Evolutionary conservation across 352 stramenopile species (phyloP).

Genomic region (Nothophytophthora sp.): DNA sequence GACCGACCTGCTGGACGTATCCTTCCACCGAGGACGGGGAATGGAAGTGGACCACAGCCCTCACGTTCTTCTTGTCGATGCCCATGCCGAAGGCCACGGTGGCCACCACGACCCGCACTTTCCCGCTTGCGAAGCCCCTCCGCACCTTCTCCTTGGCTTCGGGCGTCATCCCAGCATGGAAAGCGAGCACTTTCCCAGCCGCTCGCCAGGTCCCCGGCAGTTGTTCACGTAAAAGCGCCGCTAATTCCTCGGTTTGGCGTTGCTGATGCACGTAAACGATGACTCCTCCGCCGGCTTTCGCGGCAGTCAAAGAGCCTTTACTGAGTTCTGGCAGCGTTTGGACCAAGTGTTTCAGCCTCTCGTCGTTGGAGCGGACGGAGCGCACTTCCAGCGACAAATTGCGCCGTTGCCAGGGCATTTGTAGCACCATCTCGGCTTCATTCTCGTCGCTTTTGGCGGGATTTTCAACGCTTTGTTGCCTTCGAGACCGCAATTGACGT

Average conservation of each 20-base stretch:
- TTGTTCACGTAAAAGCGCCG: slow-evolving; percentile 61
- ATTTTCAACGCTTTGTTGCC: slow-evolving; percentile 9
- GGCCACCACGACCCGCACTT: slow-evolving; percentile 92
- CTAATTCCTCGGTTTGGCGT: slow-evolving; percentile 70
- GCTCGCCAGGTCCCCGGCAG: slow-evolving; percentile 34
- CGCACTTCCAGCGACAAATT: slow-evolving; percentile 68
- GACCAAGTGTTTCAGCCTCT: slow-evolving; percentile 42
- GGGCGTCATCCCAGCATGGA: slow-evolving; percentile 93
- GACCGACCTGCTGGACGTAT: slow-evolving; percentile 98
- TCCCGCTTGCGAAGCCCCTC: slow-evolving; percentile 87
- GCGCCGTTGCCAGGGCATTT: slow-evolving; percentile 74
- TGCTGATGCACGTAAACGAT: slow-evolving; percentile 89
- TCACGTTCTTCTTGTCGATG: slow-evolving; percentile 98
- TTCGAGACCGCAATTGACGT: slow-evolving; percentile 42
- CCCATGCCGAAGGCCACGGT: slow-evolving; percentile 99
- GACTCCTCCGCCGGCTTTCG: slow-evolving; percentile 33
- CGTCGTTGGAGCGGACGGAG: slow-evolving; percentile 57
- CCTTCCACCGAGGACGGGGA: slow-evolving; percentile 97
- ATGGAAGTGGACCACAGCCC: slow-evolving; percentile 98
- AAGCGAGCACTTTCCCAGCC: slow-evolving; percentile 65
- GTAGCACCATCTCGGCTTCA: slow-evolving; percentile 50
- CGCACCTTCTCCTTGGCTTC: slow-evolving; percentile 81
- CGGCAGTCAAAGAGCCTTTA: slow-evolving; percentile 20
- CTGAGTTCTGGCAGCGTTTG: slow-evolving; percentile 24
- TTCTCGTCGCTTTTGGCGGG: slow-evolving; percentile 9